Evolutionary conservation across 2,329 filamentous ascomycete species (phyloP).

Genomic region (Madurella mycetomatis): DNA sequence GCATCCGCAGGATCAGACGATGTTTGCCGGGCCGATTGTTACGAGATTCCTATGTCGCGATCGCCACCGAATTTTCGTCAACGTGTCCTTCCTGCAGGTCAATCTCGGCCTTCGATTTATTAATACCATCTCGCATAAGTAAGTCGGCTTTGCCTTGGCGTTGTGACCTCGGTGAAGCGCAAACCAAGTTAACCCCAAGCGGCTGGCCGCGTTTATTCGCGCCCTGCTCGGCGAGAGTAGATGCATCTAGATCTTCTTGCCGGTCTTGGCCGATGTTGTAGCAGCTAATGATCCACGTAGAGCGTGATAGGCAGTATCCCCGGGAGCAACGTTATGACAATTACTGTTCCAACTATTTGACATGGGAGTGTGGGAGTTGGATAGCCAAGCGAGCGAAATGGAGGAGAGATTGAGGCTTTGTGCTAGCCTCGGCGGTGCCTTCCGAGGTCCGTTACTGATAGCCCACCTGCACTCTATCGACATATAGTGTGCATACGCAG

Average conservation of each 20-base stretch:
- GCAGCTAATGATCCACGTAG: too few relatives aligned
- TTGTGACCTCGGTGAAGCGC: background rate
- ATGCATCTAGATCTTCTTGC: too few relatives aligned
- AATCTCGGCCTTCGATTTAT: background rate
- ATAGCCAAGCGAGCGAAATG: background rate
- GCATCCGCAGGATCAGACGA: background rate
- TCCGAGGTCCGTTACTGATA: constrained; percentile 3
- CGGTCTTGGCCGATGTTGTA: too few relatives aligned
- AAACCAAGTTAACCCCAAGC: background rate
- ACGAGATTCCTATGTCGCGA: background rate
- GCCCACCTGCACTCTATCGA: too few relatives aligned
- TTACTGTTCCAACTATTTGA: background rate
- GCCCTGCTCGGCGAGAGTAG: too few relatives aligned
- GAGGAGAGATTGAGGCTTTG: constrained; percentile 1
- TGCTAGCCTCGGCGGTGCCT: constrained; percentile 7
- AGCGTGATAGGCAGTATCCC: too few relatives aligned
- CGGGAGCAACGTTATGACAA: background rate
- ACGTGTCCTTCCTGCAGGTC: constrained; percentile 1
- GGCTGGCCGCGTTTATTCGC: too few relatives aligned
- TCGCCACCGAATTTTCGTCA: background rate
- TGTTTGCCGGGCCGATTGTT: background rate
- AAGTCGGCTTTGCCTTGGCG: too few relatives aligned
- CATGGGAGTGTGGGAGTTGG: background rate
- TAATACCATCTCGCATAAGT: background rate
- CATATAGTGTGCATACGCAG: too few relatives aligned